Evolutionary conservation across 2,329 filamentous ascomycete genomes (phyloP).

Genomic region (Metarhizium sp.): DNA sequence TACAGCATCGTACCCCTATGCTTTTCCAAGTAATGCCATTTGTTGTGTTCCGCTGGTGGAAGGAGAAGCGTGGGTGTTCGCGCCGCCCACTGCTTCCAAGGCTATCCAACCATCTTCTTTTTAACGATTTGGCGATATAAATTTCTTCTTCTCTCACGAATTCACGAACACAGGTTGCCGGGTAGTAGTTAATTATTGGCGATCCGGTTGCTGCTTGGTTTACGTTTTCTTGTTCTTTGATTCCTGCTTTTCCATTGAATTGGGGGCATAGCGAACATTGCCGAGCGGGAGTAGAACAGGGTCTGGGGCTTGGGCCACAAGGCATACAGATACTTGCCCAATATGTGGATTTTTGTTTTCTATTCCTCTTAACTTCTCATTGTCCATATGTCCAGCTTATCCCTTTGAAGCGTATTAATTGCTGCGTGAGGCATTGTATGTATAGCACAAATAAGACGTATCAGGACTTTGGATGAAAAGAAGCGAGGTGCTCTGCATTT

Average conservation of each 20-base stretch:
- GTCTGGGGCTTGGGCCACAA: conserved; percentile 1
- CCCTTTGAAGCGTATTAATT: neutral
- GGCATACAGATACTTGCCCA: conserved; percentile 5
- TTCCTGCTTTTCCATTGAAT: conserved; percentile 1
- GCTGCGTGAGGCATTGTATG: neutral
- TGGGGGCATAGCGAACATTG: conserved; percentile 7
- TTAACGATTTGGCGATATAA: conserved; percentile 19
- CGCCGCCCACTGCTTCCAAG: neutral
- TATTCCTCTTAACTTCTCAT: neutral
- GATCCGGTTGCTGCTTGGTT: neutral
- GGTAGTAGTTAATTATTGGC: conserved; percentile 1
- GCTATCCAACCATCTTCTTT: neutral
- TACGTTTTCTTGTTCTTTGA: neutral
- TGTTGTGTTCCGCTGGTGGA: neutral
- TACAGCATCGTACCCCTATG: neutral
- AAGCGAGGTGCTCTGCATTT: neutral
- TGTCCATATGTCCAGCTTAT: neutral
- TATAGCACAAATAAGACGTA: neutral
- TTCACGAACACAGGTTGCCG: conserved; percentile 15
- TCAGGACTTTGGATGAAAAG: neutral
- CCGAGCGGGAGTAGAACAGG: conserved; percentile 4
- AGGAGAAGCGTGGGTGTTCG: neutral
- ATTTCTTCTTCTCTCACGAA: conserved; percentile 21
- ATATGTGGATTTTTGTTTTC: neutral
- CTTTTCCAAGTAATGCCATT: neutral